Evolutionary conservation across 163 green algal genomes (phyloP).

Genomic region (Chloromonas sp.): DNA sequence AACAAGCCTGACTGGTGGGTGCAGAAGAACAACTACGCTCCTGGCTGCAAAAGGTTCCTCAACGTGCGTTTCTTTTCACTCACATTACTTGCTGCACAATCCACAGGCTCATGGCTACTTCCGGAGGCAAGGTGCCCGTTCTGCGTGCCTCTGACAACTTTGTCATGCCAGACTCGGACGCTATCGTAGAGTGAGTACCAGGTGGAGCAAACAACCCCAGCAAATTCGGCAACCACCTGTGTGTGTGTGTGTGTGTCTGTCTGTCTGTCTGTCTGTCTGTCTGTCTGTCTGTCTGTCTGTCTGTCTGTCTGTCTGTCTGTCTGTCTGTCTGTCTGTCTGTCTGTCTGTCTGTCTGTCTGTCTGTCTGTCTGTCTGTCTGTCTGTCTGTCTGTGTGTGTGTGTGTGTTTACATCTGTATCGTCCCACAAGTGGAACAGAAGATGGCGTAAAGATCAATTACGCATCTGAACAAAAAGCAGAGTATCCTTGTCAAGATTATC

Average conservation of each 20-base stretch:
- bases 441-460: too few species aligned
- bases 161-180: neutral
- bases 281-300: neutral
- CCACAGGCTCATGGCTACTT: neutral
- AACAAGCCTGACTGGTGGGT: slow-evolving; percentile 72
- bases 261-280: neutral
- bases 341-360: too few species aligned
- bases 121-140: neutral
- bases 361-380: too few species aligned
- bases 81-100: neutral
- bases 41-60: too few species aligned
- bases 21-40: neutral
- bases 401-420: too few species aligned
- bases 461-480: too few species aligned
- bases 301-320: neutral
- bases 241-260: neutral
- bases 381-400: too few species aligned
- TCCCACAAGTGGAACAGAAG: too few species aligned
- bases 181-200: too few species aligned
- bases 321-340: neutral
- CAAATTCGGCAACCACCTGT: neutral
- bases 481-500: too few species aligned
- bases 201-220: too few species aligned
- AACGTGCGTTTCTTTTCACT: too few species aligned
- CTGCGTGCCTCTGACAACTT: neutral